Base-by-base conservation (phyloP, 768 basidiomycete species). In the Russula dissimulans region DNA sequence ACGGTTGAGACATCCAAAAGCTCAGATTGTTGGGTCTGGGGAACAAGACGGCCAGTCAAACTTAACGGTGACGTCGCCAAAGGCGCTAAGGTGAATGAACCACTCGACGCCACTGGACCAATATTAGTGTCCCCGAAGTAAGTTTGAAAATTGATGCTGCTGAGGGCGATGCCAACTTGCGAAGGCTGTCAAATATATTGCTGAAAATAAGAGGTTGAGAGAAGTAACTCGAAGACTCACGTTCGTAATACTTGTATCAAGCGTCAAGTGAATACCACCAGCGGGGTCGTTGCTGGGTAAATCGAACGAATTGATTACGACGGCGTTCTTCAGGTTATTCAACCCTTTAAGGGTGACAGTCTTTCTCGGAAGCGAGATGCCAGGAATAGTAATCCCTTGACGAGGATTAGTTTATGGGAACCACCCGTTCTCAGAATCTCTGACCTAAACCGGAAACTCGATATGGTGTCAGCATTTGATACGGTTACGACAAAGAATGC, bases 91-190 rank as follows among this genome's bases (percentile, higher is more conserved):
- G 73, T 81, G 51, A 89, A 77, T 3, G 75, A 62, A 11, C 77
- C 75, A 1, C 74, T 71, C 0, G 80, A 80, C 2, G 78, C 63
- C 11, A 83, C 84, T 3, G 83, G 78, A 3, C 84, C 87, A 58
- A 89, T 80, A 69, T 81, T 76, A 10, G 77, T 73, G 32, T 76
- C 73, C 31, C 76, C 75, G 38, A 78, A 76, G 65, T 75, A 84
- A 17, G 81, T 82, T 53, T 82, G 75, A 71, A 89, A 89, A 0
- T 77, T 78, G 54, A 89, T 77, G 3, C 79, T 77, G 61, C 76
- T 78, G 8, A 89, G 74, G 60, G 81, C 72, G 12, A 89, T 81
- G 31, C 87, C 87, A 42, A 89, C 85, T 77, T 87, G 86, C 1
- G 87, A 85, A 34, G 87, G 87, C 83, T 86, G 58, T 36, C 34